These are phyloP conservation scores for Pythium scleroteichum DNA, from an alignment of 352 stramenopile species.

Conservation along the genomic window DNA sequence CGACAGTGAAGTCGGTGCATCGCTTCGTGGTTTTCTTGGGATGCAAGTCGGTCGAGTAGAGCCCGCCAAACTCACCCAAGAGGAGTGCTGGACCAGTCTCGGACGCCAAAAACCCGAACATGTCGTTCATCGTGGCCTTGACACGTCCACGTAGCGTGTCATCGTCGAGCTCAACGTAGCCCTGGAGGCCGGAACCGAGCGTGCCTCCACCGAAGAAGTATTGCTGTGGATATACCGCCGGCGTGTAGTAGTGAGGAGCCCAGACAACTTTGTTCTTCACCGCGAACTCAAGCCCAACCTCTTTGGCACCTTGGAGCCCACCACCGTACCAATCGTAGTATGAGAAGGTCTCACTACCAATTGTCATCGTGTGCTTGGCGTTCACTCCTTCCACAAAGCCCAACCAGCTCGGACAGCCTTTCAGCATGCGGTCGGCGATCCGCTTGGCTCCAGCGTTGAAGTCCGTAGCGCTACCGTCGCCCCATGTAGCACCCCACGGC, in stretches of 20 bases:
- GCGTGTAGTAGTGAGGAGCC: constrained; percentile 75
- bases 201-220: constrained; percentile 61
- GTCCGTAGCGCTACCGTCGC: constrained; percentile 41
- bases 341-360: constrained; percentile 44
- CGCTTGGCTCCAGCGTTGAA: constrained; percentile 46
- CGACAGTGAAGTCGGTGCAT: constrained; percentile 56
- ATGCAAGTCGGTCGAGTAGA: constrained; percentile 57
- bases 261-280: constrained; percentile 72
- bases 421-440: constrained; percentile 65
- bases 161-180: constrained; percentile 55
- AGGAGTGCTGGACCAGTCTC: constrained; percentile 49
- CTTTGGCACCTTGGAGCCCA: constrained; percentile 42
- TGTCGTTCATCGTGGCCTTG: constrained; percentile 54
- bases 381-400: constrained; percentile 73
- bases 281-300: constrained; percentile 47
- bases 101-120: constrained; percentile 66
- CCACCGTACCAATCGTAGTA: constrained; percentile 76
- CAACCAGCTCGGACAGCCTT: constrained; percentile 65
- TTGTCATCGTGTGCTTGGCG: constrained; percentile 40
- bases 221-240: constrained; percentile 53
- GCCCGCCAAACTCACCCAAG: constrained; percentile 62
- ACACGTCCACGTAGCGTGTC: constrained; percentile 39
- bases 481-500: constrained; percentile 48
- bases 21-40: constrained; percentile 58
- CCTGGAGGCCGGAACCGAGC: constrained; percentile 28